Evolutionary conservation across 2,329 filamentous ascomycete genomes (phyloP).

Genomic region (Xylariaceae sp.): DNA sequence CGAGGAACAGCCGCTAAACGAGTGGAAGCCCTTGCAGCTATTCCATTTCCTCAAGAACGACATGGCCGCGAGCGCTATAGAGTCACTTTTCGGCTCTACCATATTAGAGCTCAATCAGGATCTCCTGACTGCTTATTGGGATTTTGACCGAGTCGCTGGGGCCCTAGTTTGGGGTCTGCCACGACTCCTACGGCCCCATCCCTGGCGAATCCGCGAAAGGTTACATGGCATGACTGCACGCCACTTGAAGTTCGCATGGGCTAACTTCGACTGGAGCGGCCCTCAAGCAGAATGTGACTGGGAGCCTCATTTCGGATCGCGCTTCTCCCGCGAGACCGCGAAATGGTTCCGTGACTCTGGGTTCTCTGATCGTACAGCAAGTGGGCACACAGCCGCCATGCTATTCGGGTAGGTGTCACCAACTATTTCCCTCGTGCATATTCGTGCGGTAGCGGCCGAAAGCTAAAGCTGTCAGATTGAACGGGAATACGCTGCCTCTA

Average conservation of each 20-base stretch:
- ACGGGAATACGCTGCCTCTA: constrained; percentile 29
- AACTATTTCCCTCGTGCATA: background rate
- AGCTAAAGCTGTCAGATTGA: no score
- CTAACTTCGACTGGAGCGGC: constrained; percentile 17
- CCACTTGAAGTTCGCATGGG: constrained; percentile 11
- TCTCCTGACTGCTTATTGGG: constrained; percentile 24
- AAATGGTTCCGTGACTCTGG: constrained; percentile 19
- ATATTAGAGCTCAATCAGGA: constrained; percentile 24
- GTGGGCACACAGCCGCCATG: background rate
- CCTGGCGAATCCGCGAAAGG: constrained; percentile 16
- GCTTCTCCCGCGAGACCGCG: constrained; percentile 16
- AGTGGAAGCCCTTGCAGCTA: constrained; percentile 20
- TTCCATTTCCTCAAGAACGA: constrained; percentile 17
- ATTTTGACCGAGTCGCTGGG: constrained; percentile 20
- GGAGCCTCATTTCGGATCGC: constrained; percentile 28
- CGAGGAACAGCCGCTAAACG: constrained; percentile 9
- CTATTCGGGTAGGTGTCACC: constrained; percentile 12
- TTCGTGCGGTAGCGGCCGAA: no score
- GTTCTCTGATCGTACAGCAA: constrained; percentile 9
- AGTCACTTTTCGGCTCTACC: constrained; percentile 20
- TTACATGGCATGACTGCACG: constrained; percentile 10
- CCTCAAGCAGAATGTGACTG: constrained; percentile 20
- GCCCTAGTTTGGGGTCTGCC: constrained; percentile 22
- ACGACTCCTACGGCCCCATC: constrained; percentile 16
- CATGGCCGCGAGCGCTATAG: constrained; percentile 21